Evolutionary conservation across 2,329 filamentous ascomycete genomes (phyloP).

Genomic region (Trichophyton benhamiae): DNA sequence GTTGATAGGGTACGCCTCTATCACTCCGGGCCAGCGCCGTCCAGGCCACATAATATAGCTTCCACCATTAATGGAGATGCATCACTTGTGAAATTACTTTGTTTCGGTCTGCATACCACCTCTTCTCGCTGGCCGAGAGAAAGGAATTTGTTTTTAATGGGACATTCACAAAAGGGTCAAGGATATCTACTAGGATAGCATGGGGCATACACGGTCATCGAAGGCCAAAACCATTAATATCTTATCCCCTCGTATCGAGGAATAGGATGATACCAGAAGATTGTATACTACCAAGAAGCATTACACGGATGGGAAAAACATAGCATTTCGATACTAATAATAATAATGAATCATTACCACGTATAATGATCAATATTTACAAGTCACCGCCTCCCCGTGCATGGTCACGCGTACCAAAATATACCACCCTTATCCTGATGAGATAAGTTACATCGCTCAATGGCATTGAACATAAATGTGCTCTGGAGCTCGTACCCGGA

Average conservation of each 20-base stretch:
- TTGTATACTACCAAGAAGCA: neutral
- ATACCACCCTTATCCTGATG: neutral
- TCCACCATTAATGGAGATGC: neutral
- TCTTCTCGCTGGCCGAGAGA: neutral
- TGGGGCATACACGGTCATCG: neutral
- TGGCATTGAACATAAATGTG: neutral
- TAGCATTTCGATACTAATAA: neutral
- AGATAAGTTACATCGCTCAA: neutral
- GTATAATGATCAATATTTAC: neutral
- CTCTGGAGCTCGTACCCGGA: neutral
- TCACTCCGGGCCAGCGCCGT: neutral
- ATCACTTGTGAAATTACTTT: neutral
- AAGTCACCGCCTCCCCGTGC: neutral
- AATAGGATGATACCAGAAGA: neutral
- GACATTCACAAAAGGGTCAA: neutral
- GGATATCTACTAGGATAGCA: neutral
- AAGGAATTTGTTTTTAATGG: neutral
- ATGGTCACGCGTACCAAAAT: neutral
- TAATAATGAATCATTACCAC: neutral
- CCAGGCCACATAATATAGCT: neutral
- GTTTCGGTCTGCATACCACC: neutral
- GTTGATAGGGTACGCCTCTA: neutral
- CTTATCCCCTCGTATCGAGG: neutral
- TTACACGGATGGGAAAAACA: neutral
- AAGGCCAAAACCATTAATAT: neutral